A percentile compares a stretch with the other conserved stretches of the same genome.
Evolutionary conservation across 805 yeast species (phyloP).

Genomic region (Spathaspora hagerdaliae): DNA sequence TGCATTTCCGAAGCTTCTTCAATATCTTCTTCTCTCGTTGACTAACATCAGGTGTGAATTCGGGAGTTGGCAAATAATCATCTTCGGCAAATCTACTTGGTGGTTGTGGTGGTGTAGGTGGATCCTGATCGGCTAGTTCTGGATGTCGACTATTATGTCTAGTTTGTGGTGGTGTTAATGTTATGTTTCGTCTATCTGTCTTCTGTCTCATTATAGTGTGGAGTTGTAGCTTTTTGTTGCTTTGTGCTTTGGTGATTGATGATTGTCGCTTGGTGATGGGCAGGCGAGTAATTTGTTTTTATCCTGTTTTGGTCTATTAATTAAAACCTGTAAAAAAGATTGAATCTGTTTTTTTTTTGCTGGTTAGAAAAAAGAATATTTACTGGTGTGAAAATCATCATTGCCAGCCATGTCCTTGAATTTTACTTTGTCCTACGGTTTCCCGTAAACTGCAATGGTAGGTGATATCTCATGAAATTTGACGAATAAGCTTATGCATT

Average conservation of each 20-base stretch:
- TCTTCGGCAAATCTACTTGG: background rate
- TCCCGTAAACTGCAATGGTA: too few species aligned
- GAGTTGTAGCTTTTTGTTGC: too few species aligned
- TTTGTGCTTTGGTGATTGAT: too few species aligned
- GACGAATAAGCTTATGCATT: background rate
- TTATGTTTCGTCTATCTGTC: background rate
- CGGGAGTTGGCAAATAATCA: background rate
- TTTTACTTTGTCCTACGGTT: too few species aligned
- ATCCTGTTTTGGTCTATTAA: background rate
- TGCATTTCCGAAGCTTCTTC: background rate
- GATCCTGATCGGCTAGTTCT: background rate
- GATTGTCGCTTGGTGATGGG: background rate
- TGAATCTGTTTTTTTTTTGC: background rate
- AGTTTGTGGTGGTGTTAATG: background rate
- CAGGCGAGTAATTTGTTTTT: background rate
- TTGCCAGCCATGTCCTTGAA: background rate
- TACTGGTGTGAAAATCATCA: background rate
- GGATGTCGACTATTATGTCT: background rate
- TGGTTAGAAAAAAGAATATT: too few species aligned
- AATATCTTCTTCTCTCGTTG: background rate
- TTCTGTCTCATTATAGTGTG: too few species aligned
- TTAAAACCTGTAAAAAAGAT: background rate
- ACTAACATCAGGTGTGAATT: background rate
- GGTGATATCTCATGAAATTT: background rate
- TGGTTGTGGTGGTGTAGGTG: background rate